phyloP scores from a whole-genome alignment of 805 yeast genomes.

The Schwanniomyces yamadae region DNA sequence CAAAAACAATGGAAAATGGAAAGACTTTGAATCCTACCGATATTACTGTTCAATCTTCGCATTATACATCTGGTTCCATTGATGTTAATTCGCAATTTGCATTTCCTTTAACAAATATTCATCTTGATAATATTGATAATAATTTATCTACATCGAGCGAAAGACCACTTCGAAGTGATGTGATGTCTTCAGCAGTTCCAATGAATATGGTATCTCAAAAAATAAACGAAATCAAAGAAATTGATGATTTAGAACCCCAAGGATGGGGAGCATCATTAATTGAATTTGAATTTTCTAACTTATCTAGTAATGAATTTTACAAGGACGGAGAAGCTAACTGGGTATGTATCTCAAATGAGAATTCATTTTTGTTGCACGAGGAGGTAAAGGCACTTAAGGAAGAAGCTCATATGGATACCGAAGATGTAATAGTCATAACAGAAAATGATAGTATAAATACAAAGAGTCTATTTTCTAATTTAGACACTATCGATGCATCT shows the following conservation, averaged over 20 bases:
- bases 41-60: background rate
- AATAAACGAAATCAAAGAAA: no score
- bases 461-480: background rate
- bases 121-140: no score
- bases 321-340: conserved; percentile 26
- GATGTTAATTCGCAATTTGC: conserved; percentile 31
- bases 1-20: background rate
- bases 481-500: background rate
- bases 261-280: no score
- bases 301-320: conserved; percentile 2
- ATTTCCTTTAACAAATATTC: conserved; percentile 30
- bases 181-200: no score
- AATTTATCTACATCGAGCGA: no score
- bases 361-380: conserved; percentile 18
- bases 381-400: conserved; percentile 22
- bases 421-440: conserved; percentile 4
- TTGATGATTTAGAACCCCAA: no score
- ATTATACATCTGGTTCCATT: conserved; percentile 8
- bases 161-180: no score
- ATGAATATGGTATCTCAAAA: no score
- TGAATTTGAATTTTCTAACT: no score
- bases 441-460: conserved; percentile 2
- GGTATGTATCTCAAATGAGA: conserved; percentile 24
- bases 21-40: background rate
- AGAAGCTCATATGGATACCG: conserved; percentile 14